Base-by-base conservation (phyloP, 176 grass and related monocot species). In the Cenchrus americanus region DNA sequence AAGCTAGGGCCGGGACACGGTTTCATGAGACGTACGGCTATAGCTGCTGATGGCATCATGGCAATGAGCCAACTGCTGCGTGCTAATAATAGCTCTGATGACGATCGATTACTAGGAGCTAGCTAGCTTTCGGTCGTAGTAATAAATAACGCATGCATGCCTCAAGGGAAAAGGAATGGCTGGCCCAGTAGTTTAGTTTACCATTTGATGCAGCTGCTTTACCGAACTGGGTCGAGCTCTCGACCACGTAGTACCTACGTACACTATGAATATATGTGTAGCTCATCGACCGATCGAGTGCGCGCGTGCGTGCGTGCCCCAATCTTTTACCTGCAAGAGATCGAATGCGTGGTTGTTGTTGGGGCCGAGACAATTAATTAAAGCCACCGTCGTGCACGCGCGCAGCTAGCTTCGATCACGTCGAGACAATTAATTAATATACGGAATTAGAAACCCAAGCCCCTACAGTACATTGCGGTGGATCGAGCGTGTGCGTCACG, bases 311-410 rank as follows among this genome's bases (percentile, higher is more conserved):
- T n/a, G n/a, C n/a, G 58, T 26, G 65, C 13, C 13, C 8, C 15
- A 70, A 37, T 37, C 34, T 37, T 19, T 6, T 53, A 24, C 65
- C 63, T 54, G 71, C 44, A 63, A 13, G 27, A 83, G 44, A 73
- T n/a, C n/a, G n/a, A 78, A 88, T 63, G 1, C n/a, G n/a, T n/a
- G n/a, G n/a, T n/a, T n/a, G n/a, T n/a, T n/a, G 1, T 77, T 83
- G 83, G 80, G 65, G 19, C n/a, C 19, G n/a, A n/a, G n/a, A n/a
- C n/a, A 50, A 37, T 3, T 0, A 37, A 37, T 37, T 10, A 87
- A 50, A 77, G 64, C 71, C 68, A 77, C n/a, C n/a, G n/a, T 54
- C 32, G 64, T 87, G 73, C 86, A 77, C 43, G 63, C 7, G 27
- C 70, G n/a, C n/a, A n/a, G n/a, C n/a, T n/a, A 76, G 81, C 27